A percentile compares a stretch with the other conserved stretches of the same genome.
Evolutionary conservation across 2,329 filamentous ascomycete species (phyloP).

Genomic region (Harringtonia lauricola): DNA sequence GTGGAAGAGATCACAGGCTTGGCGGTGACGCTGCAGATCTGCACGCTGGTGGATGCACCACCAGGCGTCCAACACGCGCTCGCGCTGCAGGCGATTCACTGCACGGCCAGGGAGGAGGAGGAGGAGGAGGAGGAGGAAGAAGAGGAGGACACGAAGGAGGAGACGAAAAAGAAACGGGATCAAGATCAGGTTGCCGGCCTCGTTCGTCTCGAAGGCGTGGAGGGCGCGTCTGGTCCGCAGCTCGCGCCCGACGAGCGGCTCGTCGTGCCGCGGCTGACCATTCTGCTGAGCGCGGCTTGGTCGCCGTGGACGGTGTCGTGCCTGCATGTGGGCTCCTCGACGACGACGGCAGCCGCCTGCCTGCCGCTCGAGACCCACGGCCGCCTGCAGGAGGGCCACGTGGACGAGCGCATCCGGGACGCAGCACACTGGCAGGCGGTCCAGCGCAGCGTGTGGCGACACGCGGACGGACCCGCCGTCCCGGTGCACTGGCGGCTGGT

Average conservation of each 20-base stretch:
- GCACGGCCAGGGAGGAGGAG: background rate
- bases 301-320: conserved; percentile 4
- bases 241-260: background rate
- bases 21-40: background rate
- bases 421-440: background rate
- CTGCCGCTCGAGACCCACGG: no score
- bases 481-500: background rate
- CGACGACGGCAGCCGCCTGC: background rate
- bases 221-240: background rate
- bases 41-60: background rate
- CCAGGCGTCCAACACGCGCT: background rate
- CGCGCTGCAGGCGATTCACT: background rate
- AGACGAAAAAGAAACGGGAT: no score
- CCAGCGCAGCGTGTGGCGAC: conserved; percentile 1
- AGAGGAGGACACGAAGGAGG: background rate
- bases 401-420: background rate
- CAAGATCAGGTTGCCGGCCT: background rate
- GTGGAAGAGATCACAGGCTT: background rate
- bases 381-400: background rate
- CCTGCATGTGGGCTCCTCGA: background rate
- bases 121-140: no score
- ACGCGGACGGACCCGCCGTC: background rate
- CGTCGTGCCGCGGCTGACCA: background rate
- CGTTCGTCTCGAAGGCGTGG: background rate
- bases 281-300: background rate